phyloP scores from a whole-genome alignment of 768 basidiomycete genomes.

The Pleurotus tuoliensis region DNA sequence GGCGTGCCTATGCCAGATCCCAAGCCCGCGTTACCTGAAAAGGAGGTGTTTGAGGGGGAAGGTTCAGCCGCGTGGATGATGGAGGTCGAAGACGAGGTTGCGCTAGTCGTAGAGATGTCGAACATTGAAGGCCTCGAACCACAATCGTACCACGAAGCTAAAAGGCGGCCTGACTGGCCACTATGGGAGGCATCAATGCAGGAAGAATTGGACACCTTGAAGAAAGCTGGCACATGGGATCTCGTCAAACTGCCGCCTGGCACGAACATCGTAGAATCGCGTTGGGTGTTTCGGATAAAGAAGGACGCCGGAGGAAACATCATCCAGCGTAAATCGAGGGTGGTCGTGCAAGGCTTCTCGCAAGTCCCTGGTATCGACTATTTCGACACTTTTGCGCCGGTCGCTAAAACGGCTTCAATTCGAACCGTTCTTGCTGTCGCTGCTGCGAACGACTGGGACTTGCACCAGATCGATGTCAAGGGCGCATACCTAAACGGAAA shows the following conservation, averaged over 20 bases:
- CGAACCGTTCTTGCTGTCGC: constrained; percentile 28
- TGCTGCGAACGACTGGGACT: constrained; percentile 23
- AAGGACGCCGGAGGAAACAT: constrained; percentile 26
- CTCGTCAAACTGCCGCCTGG: constrained; percentile 18
- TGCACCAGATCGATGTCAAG: constrained; percentile 37
- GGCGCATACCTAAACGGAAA: constrained; percentile 34
- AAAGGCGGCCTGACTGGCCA: constrained; percentile 18
- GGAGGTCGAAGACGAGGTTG: constrained; percentile 16
- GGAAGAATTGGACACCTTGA: constrained; percentile 19
- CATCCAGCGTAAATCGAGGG: constrained; percentile 27
- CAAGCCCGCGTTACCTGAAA: not conserved
- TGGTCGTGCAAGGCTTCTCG: constrained; percentile 37
- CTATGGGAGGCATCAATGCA: constrained; percentile 23
- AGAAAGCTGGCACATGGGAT: constrained; percentile 25
- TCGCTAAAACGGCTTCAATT: constrained; percentile 21
- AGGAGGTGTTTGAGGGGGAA: constrained; percentile 12
- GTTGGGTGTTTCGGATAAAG: constrained; percentile 34
- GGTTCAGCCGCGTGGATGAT: constrained; percentile 12
- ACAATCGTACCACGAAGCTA: constrained; percentile 16
- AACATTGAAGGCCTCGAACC: constrained; percentile 25
- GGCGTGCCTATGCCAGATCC: constrained; percentile 11
- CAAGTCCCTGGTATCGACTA: constrained; percentile 38
- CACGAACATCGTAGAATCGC: constrained; percentile 23
- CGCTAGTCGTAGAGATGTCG: constrained; percentile 19
- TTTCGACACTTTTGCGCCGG: constrained; percentile 28